Base-by-base conservation (phyloP, 2,329 filamentous ascomycete genomes). In the Fusarium hainanense region DNA sequence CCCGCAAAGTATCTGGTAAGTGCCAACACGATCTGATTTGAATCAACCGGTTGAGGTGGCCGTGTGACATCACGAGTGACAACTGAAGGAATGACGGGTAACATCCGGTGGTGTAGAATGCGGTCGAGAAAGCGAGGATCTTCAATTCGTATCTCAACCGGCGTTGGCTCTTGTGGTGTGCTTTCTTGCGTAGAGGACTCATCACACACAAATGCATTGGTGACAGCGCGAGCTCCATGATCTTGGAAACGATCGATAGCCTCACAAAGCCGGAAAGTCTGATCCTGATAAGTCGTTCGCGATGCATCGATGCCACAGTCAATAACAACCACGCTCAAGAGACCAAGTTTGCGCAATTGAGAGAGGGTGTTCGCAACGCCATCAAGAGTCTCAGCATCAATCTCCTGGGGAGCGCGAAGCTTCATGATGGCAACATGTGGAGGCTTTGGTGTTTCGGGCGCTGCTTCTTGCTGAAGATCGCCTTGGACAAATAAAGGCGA, bases 291-390 rank as follows among this genome's bases (percentile, higher is more conserved):
- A 48, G 82, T 76, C 71, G 82, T 65, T 27, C 78, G 77, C 61
- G 75, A 60, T 59, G 77, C 81, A 27, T 84, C 81, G 23, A 75
- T 77, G 49, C 85, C 84, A 54, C 90, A 92, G 73, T 98, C 95
- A 11, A 98, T 83, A 2, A 98, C 91, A 0, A 99, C 88, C 21
- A 94, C 89, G 64, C 93, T 94, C 51, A 89, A 85, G 71, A 99
- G 86, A 4, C 96, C 95, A 16, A 99, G 86, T 54, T 91, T 89
- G 41, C 90, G 88, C 51, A 99, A 88, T 78, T 97, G 95, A 30
- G 90, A 90, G 42, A 99, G 81, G 0, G 96, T 98, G 77, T 91
- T 89, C 7, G 91, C 93, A 61, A 98, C 89, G 2, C 93, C 94
- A 47, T 86, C 81, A 13, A 98, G 77, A 0, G 89, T 92, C 3